Conservation (phyloP, 2,329 filamentous ascomycete genomes). For the Fusarium brachygibbosum region DNA sequence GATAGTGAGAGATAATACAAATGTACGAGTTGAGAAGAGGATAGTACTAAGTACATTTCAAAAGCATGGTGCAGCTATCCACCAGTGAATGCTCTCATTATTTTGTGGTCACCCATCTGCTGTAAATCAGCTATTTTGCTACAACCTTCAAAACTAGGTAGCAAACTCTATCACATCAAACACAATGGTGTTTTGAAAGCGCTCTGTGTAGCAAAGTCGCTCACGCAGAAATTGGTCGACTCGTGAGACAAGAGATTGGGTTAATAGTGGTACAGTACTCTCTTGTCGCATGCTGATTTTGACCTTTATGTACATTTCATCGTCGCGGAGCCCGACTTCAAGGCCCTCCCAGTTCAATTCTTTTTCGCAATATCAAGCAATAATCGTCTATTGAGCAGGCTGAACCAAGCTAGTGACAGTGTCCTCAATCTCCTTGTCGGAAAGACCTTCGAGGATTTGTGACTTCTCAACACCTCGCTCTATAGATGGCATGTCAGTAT, state of each 20-base stretch:
- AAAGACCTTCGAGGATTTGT: slow-evolving; percentile 69
- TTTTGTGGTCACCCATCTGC: neutral
- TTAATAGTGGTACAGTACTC: slow-evolving; percentile 44
- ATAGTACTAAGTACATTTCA: slow-evolving; percentile 12
- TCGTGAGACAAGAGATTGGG: neutral
- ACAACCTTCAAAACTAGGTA: neutral
- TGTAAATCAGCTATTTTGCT: no score
- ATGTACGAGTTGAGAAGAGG: neutral
- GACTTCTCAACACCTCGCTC: slow-evolving; percentile 70
- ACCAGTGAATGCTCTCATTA: neutral
- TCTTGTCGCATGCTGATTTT: slow-evolving; percentile 40
- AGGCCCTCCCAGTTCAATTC: slow-evolving; percentile 9
- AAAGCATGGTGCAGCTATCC: neutral
- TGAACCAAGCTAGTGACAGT: slow-evolving; percentile 68
- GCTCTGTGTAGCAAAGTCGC: neutral
- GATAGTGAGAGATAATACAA: slow-evolving; percentile 1
- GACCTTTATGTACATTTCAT: slow-evolving; percentile 47
- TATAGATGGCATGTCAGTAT: slow-evolving; percentile 47
- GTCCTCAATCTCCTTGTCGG: slow-evolving; percentile 73
- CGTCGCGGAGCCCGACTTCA: slow-evolving; percentile 21
- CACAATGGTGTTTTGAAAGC: neutral
- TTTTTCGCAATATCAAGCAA: slow-evolving; percentile 10
- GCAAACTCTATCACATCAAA: neutral
- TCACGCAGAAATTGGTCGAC: neutral
- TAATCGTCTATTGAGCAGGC: slow-evolving; percentile 42